These are phyloP conservation scores for Peterozyma xylosa DNA, from an alignment of 805 yeast genomes.

Conservation along the genomic window DNA sequence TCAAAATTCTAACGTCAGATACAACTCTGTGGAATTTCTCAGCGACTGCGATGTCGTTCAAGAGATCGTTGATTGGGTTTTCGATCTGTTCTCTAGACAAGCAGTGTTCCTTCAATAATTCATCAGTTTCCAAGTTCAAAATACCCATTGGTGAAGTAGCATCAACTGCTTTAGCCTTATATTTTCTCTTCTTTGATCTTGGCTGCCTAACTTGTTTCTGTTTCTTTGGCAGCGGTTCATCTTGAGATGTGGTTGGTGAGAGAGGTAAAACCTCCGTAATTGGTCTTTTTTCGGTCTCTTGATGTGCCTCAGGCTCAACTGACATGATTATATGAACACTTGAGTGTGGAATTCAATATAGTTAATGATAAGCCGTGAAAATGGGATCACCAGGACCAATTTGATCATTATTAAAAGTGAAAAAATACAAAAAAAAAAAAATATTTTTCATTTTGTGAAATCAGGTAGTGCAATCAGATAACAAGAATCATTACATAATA, in stretches of 20 bases:
- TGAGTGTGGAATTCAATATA: no score
- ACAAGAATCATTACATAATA: conserved; percentile 4
- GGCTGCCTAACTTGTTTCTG: conserved; percentile 1
- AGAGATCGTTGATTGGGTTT: conserved; percentile 59
- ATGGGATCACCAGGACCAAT: no score
- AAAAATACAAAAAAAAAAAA: not conserved
- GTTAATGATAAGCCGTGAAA: no score
- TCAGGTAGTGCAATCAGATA: conserved; percentile 8
- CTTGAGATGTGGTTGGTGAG: conserved; percentile 5
- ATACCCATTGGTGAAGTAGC: conserved; percentile 79
- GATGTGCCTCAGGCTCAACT: no score
- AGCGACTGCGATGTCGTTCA: conserved; percentile 48
- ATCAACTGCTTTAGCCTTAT: conserved; percentile 61
- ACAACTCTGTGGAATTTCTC: conserved; percentile 52
- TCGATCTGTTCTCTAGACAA: conserved; percentile 38
- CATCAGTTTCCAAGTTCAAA: conserved; percentile 63
- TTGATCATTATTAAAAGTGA: no score
- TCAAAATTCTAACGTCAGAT: conserved; percentile 46
- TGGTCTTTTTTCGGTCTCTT: not conserved
- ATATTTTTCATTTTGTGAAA: not conserved
- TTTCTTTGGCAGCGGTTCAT: not conserved
- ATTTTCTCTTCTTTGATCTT: conserved; percentile 34
- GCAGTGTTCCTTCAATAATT: conserved; percentile 35
- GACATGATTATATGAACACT: no score
- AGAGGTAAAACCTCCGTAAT: not conserved